These are phyloP conservation scores for Bocquillonia castaneifolia DNA, from an alignment of 441 rosid genomes.

Conservation along the genomic window DNA sequence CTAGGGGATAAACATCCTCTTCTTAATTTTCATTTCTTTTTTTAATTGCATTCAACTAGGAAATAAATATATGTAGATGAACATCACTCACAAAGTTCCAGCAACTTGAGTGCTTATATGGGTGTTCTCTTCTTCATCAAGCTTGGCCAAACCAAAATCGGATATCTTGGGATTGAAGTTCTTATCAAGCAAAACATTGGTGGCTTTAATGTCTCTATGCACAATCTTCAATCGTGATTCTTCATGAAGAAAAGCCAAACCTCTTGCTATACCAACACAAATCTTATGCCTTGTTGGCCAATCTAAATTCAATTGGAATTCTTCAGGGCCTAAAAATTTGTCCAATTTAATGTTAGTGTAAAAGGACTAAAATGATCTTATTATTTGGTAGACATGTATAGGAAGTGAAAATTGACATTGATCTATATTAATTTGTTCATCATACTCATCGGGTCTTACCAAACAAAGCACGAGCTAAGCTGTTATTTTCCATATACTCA, in stretches of 20 bases:
- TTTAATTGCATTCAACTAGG: too few relatives aligned
- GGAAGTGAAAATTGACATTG: too few relatives aligned
- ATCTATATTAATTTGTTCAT: too few relatives aligned
- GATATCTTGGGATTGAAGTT: conserved; percentile 55
- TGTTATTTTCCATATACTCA: conserved; percentile 50
- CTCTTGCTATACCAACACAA: conserved; percentile 54
- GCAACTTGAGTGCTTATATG: conserved; percentile 68
- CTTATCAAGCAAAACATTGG: conserved; percentile 60
- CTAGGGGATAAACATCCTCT: too few relatives aligned
- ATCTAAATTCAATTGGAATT: conserved; percentile 46
- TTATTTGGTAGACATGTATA: too few relatives aligned
- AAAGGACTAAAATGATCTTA: too few relatives aligned
- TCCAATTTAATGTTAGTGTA: too few relatives aligned
- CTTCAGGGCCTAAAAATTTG: conserved; percentile 13
- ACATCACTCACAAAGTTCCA: conserved; percentile 54
- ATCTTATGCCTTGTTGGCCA: conserved; percentile 58
- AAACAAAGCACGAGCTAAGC: conserved; percentile 39
- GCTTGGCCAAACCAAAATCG: conserved; percentile 69
- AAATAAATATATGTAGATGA: too few relatives aligned
- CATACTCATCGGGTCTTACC: too few relatives aligned
- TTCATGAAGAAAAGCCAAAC: conserved; percentile 61
- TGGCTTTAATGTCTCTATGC: conserved; percentile 70
- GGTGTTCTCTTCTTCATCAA: conserved; percentile 69
- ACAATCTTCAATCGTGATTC: conserved; percentile 58
- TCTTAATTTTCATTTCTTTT: too few relatives aligned